Percentiles rank a stretch among this genome's conserved stretches.
Conservation (phyloP, 257 asterid genomes). For the Asclepias syriaca region DNA sequence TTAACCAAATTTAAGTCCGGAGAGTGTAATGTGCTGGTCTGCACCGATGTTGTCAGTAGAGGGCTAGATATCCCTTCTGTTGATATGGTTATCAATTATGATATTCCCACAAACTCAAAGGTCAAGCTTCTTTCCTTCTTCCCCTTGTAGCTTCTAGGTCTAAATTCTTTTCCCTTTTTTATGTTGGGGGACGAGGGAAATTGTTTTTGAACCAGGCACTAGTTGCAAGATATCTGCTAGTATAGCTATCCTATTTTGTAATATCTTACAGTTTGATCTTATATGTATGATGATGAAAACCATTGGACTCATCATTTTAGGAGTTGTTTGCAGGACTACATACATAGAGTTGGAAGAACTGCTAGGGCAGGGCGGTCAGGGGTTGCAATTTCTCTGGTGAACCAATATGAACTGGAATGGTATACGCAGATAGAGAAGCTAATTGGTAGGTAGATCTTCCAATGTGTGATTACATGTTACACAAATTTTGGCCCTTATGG, state of each 20-base stretch:
- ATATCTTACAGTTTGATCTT: background rate
- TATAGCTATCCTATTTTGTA: background rate
- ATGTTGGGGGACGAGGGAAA: background rate
- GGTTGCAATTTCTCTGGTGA: conserved; percentile 68
- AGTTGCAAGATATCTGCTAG: background rate
- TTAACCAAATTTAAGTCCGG: conserved; percentile 78
- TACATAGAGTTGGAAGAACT: conserved; percentile 98
- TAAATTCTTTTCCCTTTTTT: background rate
- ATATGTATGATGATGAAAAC: background rate
- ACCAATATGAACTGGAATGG: conserved; percentile 92
- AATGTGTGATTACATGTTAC: background rate
- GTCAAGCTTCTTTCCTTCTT: conserved; percentile 27
- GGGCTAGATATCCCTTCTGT: conserved; percentile 95
- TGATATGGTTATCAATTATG: conserved; percentile 87
- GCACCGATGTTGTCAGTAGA: conserved; percentile 95
- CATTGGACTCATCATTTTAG: background rate
- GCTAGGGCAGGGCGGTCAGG: conserved; percentile 98
- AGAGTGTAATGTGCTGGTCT: conserved; percentile 75
- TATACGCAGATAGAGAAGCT: conserved; percentile 78
- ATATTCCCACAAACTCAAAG: conserved; percentile 88
- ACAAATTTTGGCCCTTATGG: background rate
- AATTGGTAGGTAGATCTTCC: conserved; percentile 39
- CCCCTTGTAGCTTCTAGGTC: background rate
- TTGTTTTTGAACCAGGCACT: background rate
- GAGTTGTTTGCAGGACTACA: conserved; percentile 63